Conservation (phyloP, 2,329 filamentous ascomycete genomes). For the Exophiala bonariae region DNA sequence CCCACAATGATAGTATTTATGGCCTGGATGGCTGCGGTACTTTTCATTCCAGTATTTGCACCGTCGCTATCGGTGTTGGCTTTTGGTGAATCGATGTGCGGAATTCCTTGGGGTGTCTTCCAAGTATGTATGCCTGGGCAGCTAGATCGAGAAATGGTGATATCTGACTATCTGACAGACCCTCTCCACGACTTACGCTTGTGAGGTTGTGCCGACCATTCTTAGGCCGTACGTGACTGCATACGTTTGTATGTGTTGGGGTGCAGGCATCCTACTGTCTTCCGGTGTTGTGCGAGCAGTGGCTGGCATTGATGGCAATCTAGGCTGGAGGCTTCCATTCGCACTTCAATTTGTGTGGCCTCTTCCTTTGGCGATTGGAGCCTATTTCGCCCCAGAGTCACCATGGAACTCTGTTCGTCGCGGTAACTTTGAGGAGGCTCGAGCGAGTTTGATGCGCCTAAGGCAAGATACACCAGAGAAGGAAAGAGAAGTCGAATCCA, state of each 20-base stretch:
- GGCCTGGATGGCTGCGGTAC: constrained; percentile 43
- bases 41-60: constrained; percentile 54
- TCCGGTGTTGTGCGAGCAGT: constrained; percentile 25
- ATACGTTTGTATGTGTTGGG: constrained; percentile 64
- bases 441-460: constrained; percentile 33
- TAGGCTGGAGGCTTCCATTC: constrained; percentile 32
- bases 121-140: constrained; percentile 16
- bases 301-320: constrained; percentile 12
- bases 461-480: constrained; percentile 26
- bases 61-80: constrained; percentile 45
- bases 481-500: constrained; percentile 29
- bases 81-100: constrained; percentile 49
- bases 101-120: constrained; percentile 40
- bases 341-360: constrained; percentile 30
- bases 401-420: constrained; percentile 37
- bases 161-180: constrained; percentile 10
- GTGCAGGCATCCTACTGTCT: constrained; percentile 60
- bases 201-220: constrained; percentile 62
- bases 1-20: constrained; percentile 46
- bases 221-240: constrained; percentile 60
- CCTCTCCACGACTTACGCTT: constrained; percentile 62
- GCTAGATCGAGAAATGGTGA: neutral
- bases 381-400: constrained; percentile 34
- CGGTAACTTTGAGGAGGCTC: constrained; percentile 35
- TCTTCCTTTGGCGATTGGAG: constrained; percentile 29